A percentile compares a stretch with the other conserved stretches of the same genome.
Conservation (phyloP, 176 grass and related monocot genomes). For the Raddia distichophylla region DNA sequence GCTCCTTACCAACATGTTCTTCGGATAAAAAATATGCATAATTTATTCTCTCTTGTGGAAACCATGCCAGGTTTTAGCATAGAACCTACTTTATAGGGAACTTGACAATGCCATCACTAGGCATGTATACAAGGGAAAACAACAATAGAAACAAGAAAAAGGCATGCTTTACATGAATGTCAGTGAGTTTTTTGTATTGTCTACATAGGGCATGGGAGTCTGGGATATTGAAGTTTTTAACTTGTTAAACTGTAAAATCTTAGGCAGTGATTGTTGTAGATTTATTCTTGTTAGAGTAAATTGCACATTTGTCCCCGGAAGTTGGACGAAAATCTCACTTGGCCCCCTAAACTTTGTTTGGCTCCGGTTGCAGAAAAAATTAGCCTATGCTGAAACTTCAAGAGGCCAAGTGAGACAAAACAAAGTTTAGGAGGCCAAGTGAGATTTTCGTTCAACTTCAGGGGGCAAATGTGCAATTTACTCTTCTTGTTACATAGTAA, state of each 20-base stretch:
- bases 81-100: not conserved
- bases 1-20: constrained; percentile 25
- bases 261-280: not conserved
- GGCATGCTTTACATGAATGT: not conserved
- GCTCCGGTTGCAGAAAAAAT: too few relatives aligned
- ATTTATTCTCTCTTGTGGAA: constrained; percentile 3
- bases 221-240: not conserved
- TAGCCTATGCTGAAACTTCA: too few relatives aligned
- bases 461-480: too few relatives aligned
- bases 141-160: not conserved
- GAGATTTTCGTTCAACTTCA: too few relatives aligned
- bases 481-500: not conserved
- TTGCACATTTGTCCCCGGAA: too few relatives aligned
- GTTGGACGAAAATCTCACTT: too few relatives aligned
- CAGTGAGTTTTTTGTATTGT: constrained; percentile 1
- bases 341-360: too few relatives aligned
- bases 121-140: not conserved
- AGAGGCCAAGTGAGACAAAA: too few relatives aligned
- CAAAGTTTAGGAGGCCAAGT: too few relatives aligned
- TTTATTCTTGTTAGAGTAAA: not conserved
- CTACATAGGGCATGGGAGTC: not conserved
- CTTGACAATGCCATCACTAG: not conserved
- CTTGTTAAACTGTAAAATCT: not conserved
- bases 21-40: not conserved
- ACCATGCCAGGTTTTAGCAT: constrained; percentile 8